phyloP scores from a whole-genome alignment of 495 filamentous ascomycete genomes.

The Mytilinidion resinicola region DNA sequence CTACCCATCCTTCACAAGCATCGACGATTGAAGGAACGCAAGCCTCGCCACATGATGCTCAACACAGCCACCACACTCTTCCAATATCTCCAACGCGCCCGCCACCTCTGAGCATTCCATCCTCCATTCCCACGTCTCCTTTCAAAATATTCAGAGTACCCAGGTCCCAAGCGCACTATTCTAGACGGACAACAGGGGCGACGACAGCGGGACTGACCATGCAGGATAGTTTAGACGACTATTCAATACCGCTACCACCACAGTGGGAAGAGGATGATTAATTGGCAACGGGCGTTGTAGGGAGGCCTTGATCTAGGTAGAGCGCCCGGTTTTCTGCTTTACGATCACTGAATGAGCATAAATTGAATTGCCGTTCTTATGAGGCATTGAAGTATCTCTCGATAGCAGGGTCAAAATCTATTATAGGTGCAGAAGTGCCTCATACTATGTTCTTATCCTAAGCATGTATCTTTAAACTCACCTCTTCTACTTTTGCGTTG shows the following conservation, averaged over 20 bases:
- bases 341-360: too few species aligned
- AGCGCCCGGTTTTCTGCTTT: too few species aligned
- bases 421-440: too few species aligned
- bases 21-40: constrained; percentile 29
- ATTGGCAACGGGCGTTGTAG: too few species aligned
- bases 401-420: too few species aligned
- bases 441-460: too few species aligned
- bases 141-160: background rate
- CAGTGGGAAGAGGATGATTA: background rate
- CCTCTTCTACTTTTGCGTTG: too few species aligned
- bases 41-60: constrained; percentile 5
- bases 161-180: background rate
- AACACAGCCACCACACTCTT: background rate
- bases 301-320: too few species aligned
- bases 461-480: too few species aligned
- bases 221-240: background rate
- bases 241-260: background rate
- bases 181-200: background rate
- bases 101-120: background rate
- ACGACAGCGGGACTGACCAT: background rate
- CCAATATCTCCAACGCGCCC: background rate
- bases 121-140: background rate
- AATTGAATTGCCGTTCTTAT: too few species aligned
- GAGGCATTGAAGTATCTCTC: too few species aligned
- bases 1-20: constrained; percentile 30